Conservation (phyloP, 306 rosid species). For the Urtica urens region DNA sequence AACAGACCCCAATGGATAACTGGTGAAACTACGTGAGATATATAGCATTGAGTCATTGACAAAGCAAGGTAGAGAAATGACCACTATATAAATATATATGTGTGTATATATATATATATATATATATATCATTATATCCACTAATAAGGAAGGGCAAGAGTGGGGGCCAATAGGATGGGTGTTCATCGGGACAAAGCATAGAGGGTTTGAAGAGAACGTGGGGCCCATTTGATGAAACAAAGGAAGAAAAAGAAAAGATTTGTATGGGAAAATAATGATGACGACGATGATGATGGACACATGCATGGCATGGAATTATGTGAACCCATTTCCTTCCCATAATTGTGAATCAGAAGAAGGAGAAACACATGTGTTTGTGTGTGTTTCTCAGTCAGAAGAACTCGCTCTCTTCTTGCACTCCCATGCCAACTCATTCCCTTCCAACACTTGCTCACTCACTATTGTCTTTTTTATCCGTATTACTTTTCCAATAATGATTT, state of each 20-base stretch:
- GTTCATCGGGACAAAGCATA: conserved; percentile 17
- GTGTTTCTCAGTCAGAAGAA: conserved; percentile 16
- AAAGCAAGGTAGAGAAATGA: no score
- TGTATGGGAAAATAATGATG: background rate
- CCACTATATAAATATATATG: no score
- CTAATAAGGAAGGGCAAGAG: background rate
- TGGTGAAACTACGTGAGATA: no score
- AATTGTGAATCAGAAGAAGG: conserved; percentile 8
- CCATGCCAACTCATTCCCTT: conserved; percentile 22
- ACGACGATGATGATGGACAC: conserved; percentile 8
- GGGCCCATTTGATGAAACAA: background rate
- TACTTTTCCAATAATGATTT: no score
- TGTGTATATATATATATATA: no score
- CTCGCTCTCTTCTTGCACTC: conserved; percentile 3
- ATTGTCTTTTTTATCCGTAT: no score
- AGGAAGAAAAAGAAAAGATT: background rate
- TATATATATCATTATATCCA: no score
- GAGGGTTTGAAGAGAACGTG: background rate
- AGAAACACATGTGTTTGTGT: conserved; percentile 3
- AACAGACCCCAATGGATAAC: no score
- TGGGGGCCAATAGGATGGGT: conserved; percentile 13
- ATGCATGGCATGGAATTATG: conserved; percentile 23
- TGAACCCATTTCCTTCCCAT: conserved; percentile 27
- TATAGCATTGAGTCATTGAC: no score
- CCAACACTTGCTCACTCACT: no score